Base-by-base conservation (phyloP, 345 rosid genomes). In the Kernera saxatilis region DNA sequence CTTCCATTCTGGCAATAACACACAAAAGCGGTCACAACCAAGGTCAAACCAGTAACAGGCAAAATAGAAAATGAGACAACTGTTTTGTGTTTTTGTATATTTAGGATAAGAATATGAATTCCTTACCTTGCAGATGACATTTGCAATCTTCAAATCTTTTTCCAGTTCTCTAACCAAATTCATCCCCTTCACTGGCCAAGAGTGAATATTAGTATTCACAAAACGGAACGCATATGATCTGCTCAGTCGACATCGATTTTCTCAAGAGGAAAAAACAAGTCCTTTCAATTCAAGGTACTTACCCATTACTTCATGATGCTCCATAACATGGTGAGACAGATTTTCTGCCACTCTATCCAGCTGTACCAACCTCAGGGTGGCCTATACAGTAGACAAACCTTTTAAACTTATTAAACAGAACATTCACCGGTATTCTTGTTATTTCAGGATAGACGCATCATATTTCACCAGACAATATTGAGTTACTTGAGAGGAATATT, bases 111-210 rank as follows among this genome's bases (percentile, higher is more conserved):
- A 56, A 45, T 10, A 46, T 14, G 39, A 65, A 41, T 58, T 51
- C 51, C 88, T 78, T 82, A 89, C 99, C 96, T 79, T 94, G 84
- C 96, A 89, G 70, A 94, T 94, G 55, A 94, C 93, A 77, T 85
- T 89, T 10, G 99, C 96, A 80, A 94, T 77, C 95, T 91, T 89
- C 82, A 94, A 84, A 82, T 94, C 99, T 72, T 83, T 94, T 81
- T 94, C 99, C 81, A 94, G 81, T 78, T 94, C 99, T 67, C 98
- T 85, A 64, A 94, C 98, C 85, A 94, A 82, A 85, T 94, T 77
- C 98, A 94, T 91, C 81, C 99, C 99, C 93, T 94, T 91, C 96
- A 94, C 99, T 94, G 98, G 77, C 88, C 90, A 89, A 82, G 84
- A 81, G 75, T 6, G 10, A 76, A 39, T 76, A 54, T 76, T 37